Base-by-base conservation (phyloP, 352 stramenopile species). In the Paralagenidium karlingii region DNA sequence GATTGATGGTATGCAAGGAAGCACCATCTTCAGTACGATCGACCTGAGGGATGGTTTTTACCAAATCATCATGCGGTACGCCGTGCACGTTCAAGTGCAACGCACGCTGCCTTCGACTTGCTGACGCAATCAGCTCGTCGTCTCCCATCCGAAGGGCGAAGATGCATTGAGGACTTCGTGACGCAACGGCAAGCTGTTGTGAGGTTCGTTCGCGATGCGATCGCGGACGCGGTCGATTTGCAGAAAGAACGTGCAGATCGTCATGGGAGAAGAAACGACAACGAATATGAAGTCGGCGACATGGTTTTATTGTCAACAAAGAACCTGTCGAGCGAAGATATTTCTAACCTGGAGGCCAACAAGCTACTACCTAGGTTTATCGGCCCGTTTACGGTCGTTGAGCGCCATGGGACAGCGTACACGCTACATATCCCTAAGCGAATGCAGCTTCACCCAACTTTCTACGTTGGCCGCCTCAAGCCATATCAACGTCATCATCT, bases 381-480 rank as follows among this genome's bases (percentile, higher is more conserved):
- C 18, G 36, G 45, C 38, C 45, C 40, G 9, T 47, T 51, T 16
- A 56, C 46, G 45, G 49, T 56, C 45, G n/a, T n/a, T n/a, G n/a
- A n/a, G n/a, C 19, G 22, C 15, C 43, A 53, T 21, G 53, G 48
- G 28, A 38, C 46, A 3, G 34, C 24, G 33, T 55, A 58, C 11
- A 57, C 39, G 34, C 30, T 58, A 6, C 40, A 61, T 5, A 24
- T 58, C 43, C 43, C 41, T 2, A 47, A 37, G 13, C 46, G 27
- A 27, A 49, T 51, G 47, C 26, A 18, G 11, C 52, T 40, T 3
- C 47, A 57, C 16, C 27, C 43, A 1, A 31, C 53, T 22, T 51
- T 54, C 36, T 58, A 55, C 22, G 48, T 56, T 9, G 48, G 19
- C 25, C 38, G 46, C 10, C 28, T 51, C 3, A 61, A 58, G 41